Conservation (phyloP, 2,329 filamentous ascomycete genomes). For the Elsinoe batatas region DNA sequence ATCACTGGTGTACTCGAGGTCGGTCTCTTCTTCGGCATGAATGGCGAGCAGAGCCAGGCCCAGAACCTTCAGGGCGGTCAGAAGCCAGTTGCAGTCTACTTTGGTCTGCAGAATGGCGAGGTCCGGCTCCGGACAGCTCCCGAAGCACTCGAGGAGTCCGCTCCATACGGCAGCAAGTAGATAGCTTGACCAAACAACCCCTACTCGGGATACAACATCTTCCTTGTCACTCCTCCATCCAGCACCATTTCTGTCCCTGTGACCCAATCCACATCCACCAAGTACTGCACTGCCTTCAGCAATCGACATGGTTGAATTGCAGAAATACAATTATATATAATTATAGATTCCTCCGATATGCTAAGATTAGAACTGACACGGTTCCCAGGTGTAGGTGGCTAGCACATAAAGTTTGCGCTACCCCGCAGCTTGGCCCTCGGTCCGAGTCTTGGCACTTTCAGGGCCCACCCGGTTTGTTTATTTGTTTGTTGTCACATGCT, state of each 20-base stretch:
- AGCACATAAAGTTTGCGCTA: too few species aligned
- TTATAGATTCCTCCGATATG: too few species aligned
- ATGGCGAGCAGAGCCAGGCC: slow-evolving; percentile 58
- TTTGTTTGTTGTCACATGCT: too few species aligned
- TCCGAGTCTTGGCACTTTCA: too few species aligned
- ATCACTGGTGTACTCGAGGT: slow-evolving; percentile 86
- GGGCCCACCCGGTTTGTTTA: too few species aligned
- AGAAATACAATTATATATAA: too few species aligned
- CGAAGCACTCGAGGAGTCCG: background rate
- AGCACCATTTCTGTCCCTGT: slow-evolving; percentile 39
- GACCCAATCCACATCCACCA: slow-evolving; percentile 32
- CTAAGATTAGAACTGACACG: too few species aligned
- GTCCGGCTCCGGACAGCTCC: slow-evolving; percentile 26
- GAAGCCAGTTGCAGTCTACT: slow-evolving; percentile 89
- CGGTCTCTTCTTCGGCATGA: slow-evolving; percentile 76
- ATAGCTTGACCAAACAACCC: background rate
- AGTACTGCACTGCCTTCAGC: slow-evolving; percentile 32
- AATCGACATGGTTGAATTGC: too few species aligned
- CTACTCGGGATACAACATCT: slow-evolving; percentile 36
- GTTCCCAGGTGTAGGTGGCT: too few species aligned
- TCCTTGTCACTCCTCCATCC: slow-evolving; percentile 38
- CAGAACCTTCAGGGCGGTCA: slow-evolving; percentile 60
- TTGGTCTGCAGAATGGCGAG: slow-evolving; percentile 64
- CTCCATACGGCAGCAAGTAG: background rate
- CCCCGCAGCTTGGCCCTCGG: too few species aligned